Conservation (phyloP, 371 early-diverging fungal genomes). For the Rhizopus arrhizus region DNA sequence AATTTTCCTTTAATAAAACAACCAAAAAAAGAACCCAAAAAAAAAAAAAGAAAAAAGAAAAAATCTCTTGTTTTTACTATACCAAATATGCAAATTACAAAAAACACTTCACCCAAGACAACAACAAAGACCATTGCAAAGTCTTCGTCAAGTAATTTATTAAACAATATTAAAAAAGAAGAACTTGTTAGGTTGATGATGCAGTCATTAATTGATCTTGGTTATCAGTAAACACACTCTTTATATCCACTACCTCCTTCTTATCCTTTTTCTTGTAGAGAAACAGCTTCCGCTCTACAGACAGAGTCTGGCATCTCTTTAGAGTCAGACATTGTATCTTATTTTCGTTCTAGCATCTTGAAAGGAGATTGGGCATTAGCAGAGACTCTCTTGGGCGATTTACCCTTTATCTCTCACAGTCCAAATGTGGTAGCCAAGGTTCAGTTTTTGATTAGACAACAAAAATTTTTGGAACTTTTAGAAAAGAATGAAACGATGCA, state of each 20-base stretch:
- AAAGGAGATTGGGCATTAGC: slow-evolving; percentile 76
- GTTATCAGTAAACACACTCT: slow-evolving; percentile 66
- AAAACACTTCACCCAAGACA: slow-evolving; percentile 4
- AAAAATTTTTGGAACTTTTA: slow-evolving; percentile 83
- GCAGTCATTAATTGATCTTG: slow-evolving; percentile 82
- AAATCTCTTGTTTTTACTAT: background rate
- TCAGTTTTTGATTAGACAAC: slow-evolving; percentile 72
- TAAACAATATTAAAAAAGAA: slow-evolving; percentile 46
- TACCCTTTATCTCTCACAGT: slow-evolving; percentile 41
- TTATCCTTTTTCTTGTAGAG: slow-evolving; percentile 33
- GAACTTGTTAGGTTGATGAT: slow-evolving; percentile 86
- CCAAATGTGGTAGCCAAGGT: slow-evolving; percentile 29
- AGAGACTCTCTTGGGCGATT: slow-evolving; percentile 49
- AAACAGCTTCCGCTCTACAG: slow-evolving; percentile 65
- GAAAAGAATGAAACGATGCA: slow-evolving; percentile 60
- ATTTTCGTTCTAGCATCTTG: slow-evolving; percentile 68
- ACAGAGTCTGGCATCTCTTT: slow-evolving; percentile 72
- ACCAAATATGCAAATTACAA: slow-evolving; percentile 26
- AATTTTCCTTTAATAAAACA: no score
- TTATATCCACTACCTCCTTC: background rate
- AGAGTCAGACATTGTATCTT: slow-evolving; percentile 61
- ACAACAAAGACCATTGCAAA: background rate
- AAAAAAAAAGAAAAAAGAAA: background rate
- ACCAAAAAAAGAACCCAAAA: no score
- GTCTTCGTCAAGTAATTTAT: background rate